A percentile compares a stretch with the other conserved stretches of the same genome.
Evolutionary conservation across 257 asterid genomes (phyloP).

Genomic region (Solanum stenotomum): DNA sequence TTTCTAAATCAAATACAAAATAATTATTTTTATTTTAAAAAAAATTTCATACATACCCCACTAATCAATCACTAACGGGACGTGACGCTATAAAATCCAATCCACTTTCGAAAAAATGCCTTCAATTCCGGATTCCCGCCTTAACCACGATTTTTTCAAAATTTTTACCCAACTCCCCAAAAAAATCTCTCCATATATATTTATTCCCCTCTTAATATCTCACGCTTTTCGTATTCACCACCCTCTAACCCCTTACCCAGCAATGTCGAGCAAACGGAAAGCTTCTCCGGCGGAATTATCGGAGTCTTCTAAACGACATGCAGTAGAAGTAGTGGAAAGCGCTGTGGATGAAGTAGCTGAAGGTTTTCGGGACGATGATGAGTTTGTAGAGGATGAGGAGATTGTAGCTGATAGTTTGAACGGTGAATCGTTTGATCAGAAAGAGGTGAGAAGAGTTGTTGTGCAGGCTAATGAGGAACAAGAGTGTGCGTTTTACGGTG

Average conservation of each 20-base stretch:
- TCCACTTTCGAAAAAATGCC: background rate
- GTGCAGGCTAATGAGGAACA: background rate
- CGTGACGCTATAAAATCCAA: background rate
- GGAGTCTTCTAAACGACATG: background rate
- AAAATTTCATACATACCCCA: background rate
- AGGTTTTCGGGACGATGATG: background rate
- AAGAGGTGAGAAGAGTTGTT: background rate
- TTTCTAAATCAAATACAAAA: background rate
- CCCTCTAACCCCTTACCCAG: background rate
- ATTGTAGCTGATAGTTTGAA: background rate
- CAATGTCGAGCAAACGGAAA: background rate
- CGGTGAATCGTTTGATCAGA: background rate
- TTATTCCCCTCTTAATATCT: background rate
- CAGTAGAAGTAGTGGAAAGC: background rate
- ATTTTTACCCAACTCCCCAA: background rate
- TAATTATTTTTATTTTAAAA: too few relatives aligned
- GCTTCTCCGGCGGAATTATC: background rate
- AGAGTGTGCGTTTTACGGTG: slow-evolving; percentile 11
- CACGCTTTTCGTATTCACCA: background rate
- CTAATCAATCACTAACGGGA: background rate
- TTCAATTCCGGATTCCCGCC: slow-evolving; percentile 4
- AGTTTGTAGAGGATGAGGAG: background rate
- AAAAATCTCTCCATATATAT: background rate
- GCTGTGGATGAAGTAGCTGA: background rate
- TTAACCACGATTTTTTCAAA: background rate